Percentiles rank a stretch among this genome's conserved stretches.
Conservation (phyloP, 2,329 filamentous ascomycete species). For the Coleophoma crateriformis region DNA sequence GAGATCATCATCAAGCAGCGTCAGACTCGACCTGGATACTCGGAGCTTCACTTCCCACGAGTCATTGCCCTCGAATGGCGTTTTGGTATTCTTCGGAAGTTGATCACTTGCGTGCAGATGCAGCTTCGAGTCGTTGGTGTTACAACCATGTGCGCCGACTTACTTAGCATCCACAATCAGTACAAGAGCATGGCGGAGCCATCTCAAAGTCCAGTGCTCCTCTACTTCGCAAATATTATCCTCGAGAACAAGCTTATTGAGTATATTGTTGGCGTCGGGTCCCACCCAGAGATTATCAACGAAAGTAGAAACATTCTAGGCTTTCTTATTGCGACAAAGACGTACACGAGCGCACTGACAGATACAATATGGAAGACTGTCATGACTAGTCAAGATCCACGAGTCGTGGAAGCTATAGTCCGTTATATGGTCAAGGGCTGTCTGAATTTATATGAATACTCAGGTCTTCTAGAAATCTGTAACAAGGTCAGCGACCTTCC, state of each 20-base stretch:
- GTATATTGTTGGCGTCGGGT: slow-evolving; percentile 85
- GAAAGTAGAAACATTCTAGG: slow-evolving; percentile 80
- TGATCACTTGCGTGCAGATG: slow-evolving; percentile 84
- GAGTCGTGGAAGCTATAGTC: slow-evolving; percentile 76
- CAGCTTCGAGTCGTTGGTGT: slow-evolving; percentile 79
- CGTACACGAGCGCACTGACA: slow-evolving; percentile 66
- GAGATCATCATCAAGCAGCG: slow-evolving; percentile 13
- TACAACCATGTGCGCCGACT: slow-evolving; percentile 63
- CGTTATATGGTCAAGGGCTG: slow-evolving; percentile 50
- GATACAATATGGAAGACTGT: slow-evolving; percentile 83
- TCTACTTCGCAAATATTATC: slow-evolving; percentile 65
- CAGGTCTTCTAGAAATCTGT: slow-evolving; percentile 59
- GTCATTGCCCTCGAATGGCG: slow-evolving; percentile 61
- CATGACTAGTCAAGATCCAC: slow-evolving; percentile 73
- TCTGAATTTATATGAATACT: slow-evolving; percentile 40
- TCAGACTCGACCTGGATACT: slow-evolving; percentile 29
- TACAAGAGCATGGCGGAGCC: slow-evolving; percentile 30
- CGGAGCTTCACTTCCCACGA: slow-evolving; percentile 34
- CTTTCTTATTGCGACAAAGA: slow-evolving; percentile 75
- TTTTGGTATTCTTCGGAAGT: slow-evolving; percentile 61
- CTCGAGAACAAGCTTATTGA: slow-evolving; percentile 67
- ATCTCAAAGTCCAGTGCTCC: slow-evolving; percentile 48
- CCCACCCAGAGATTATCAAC: slow-evolving; percentile 82
- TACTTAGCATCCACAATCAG: slow-evolving; percentile 61
- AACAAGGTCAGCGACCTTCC: slow-evolving; percentile 63